A percentile compares a stretch with the other conserved stretches of the same genome.
Evolutionary conservation across 1,284 basidiomycete species (phyloP).

Genomic region (Sparassis latifolia): DNA sequence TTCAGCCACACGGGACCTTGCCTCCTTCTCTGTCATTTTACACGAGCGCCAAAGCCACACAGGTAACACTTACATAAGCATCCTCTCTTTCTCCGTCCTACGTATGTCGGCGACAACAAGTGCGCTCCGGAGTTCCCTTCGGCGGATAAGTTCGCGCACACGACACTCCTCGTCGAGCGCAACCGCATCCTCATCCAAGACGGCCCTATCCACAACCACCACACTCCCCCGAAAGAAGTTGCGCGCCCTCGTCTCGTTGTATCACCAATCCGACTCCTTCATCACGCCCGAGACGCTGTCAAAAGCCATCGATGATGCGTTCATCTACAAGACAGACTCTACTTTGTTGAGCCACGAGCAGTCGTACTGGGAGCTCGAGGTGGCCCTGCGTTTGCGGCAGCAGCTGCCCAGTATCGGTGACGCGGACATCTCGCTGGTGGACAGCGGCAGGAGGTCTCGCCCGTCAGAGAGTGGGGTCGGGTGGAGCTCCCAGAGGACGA

Average conservation of each 20-base stretch:
- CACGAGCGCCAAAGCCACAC: no score
- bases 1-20: no score
- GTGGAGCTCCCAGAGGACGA: slow-evolving; percentile 16
- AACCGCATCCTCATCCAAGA: neutral
- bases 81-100: neutral
- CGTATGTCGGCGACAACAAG: neutral
- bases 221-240: slow-evolving; percentile 51
- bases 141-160: neutral
- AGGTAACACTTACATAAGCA: neutral
- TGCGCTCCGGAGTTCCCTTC: neutral
- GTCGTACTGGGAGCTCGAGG: slow-evolving; percentile 5
- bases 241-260: slow-evolving; percentile 64
- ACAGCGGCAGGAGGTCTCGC: neutral
- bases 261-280: slow-evolving; percentile 62
- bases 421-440: neutral
- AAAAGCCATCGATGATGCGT: slow-evolving; percentile 56
- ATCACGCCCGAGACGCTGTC: slow-evolving; percentile 64
- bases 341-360: slow-evolving; percentile 3
- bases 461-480: neutral
- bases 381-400: slow-evolving; percentile 19
- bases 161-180: neutral
- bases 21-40: no score
- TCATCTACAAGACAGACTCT: slow-evolving; percentile 21
- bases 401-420: slow-evolving; percentile 33
- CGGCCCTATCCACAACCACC: neutral